These are phyloP conservation scores for Sclerotinia minor DNA, from an alignment of 2,329 filamentous ascomycete genomes.

Conservation along the genomic window DNA sequence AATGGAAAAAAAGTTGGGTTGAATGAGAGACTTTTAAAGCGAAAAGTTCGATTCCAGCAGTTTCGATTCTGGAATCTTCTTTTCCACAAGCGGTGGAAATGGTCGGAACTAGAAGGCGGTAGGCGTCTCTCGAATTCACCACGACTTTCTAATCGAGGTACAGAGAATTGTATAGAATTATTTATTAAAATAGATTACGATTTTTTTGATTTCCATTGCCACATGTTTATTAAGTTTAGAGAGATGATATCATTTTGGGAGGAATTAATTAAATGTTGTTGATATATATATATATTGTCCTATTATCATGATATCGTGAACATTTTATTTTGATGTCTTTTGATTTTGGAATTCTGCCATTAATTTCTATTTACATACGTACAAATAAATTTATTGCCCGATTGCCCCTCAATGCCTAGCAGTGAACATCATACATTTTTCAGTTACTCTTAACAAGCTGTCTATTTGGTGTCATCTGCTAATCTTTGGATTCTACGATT, in stretches of 20 bases:
- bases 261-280: neutral
- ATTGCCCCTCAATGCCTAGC: too few species aligned
- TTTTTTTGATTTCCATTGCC: neutral
- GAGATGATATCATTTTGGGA: neutral
- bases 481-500: too few species aligned
- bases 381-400: too few species aligned
- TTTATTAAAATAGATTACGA: neutral
- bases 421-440: too few species aligned
- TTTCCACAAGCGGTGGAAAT: neutral
- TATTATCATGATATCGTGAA: too few species aligned
- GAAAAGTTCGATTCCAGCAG: constrained; percentile 26
- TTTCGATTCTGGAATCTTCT: constrained; percentile 27
- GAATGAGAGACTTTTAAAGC: constrained; percentile 25
- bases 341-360: too few species aligned
- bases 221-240: neutral
- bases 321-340: too few species aligned
- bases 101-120: constrained; percentile 8
- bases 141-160: neutral
- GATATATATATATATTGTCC: too few species aligned
- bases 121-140: constrained; percentile 13
- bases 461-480: too few species aligned
- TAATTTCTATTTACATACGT: neutral
- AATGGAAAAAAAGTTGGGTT: constrained; percentile 25
- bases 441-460: too few species aligned
- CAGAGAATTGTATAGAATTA: constrained; percentile 4